Evolutionary conservation across 345 rosid species (phyloP).

Genomic region (Reutealis trisperma): DNA sequence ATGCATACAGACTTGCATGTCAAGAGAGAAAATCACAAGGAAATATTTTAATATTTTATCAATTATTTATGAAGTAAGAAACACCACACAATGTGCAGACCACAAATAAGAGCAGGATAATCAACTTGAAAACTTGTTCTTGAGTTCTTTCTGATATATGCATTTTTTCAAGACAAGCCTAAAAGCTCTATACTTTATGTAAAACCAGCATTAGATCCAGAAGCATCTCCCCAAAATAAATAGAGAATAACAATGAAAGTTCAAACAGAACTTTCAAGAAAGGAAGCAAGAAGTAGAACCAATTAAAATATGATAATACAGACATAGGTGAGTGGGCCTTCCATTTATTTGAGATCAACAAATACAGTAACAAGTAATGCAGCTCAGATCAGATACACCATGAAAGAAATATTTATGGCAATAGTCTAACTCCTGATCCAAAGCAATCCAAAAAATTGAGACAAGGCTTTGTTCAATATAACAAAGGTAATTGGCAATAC

Average conservation of each 20-base stretch:
- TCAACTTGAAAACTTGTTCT: background rate
- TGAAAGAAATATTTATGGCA: background rate
- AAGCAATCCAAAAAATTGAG: background rate
- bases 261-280: background rate
- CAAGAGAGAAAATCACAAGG: background rate
- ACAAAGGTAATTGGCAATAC: constrained; percentile 33
- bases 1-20: background rate
- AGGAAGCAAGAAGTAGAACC: background rate
- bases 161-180: background rate
- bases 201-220: background rate
- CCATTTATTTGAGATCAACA: background rate
- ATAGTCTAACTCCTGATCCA: background rate
- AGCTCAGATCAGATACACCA: background rate
- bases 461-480: background rate
- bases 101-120: background rate
- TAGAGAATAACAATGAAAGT: background rate
- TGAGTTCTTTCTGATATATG: background rate
- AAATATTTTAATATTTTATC: background rate
- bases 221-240: background rate
- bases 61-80: background rate
- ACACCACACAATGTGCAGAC: background rate
- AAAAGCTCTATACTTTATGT: background rate
- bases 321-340: background rate
- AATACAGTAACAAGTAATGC: background rate
- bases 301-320: background rate